Evolutionary conservation across 2,329 filamentous ascomycete species (phyloP).

Genomic region (Monilinia laxa): DNA sequence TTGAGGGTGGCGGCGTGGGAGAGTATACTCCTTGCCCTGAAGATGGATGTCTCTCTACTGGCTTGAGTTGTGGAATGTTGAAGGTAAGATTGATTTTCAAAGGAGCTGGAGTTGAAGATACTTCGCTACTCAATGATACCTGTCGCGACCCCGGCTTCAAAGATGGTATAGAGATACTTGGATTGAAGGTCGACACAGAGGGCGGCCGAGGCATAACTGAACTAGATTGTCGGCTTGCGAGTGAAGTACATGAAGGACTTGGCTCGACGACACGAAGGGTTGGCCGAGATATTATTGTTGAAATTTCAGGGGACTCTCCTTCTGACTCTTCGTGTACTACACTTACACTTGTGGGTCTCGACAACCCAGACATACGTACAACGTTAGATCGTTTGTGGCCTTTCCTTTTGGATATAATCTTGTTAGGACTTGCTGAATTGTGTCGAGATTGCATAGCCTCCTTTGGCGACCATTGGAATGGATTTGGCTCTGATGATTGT

Average conservation of each 20-base stretch:
- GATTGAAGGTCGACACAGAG: slow-evolving; percentile 32
- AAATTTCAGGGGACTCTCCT: slow-evolving; percentile 27
- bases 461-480: slow-evolving; percentile 37
- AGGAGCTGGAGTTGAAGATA: slow-evolving; percentile 25
- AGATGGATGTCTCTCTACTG: neutral
- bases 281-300: slow-evolving; percentile 21
- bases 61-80: slow-evolving; percentile 23
- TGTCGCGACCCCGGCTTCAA: neutral
- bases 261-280: slow-evolving; percentile 24
- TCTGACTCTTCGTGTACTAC: slow-evolving; percentile 34
- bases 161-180: slow-evolving; percentile 27
- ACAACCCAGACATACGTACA: slow-evolving; percentile 34
- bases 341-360: slow-evolving; percentile 32
- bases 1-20: slow-evolving; percentile 28
- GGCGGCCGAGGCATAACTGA: slow-evolving; percentile 28
- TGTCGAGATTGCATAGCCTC: slow-evolving; percentile 28
- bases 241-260: slow-evolving; percentile 26
- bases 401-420: slow-evolving; percentile 24
- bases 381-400: slow-evolving; percentile 36
- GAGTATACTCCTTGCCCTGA: slow-evolving; percentile 18
- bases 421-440: slow-evolving; percentile 25
- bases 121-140: slow-evolving; percentile 9
- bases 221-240: slow-evolving; percentile 19
- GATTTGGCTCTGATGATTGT: slow-evolving; percentile 26
- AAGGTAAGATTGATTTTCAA: slow-evolving; percentile 32